Evolutionary conservation across 108 stramenopile genomes (phyloP).

Genomic region (Conticribra guillardii): DNA sequence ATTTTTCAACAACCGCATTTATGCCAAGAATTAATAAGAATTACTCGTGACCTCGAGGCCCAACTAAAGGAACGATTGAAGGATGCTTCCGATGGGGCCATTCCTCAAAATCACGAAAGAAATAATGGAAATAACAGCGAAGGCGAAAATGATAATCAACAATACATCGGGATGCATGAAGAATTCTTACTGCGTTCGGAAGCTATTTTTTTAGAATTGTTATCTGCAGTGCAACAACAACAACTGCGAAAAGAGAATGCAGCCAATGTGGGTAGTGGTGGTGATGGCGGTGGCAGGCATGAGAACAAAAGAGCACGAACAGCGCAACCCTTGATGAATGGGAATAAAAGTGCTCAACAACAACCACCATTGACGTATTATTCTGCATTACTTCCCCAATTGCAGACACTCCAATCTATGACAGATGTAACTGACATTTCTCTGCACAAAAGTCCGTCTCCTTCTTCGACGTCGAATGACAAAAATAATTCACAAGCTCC

Average conservation of each 20-base stretch:
- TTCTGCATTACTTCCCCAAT: conserved; percentile 31
- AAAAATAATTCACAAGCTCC: conserved; percentile 8
- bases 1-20: conserved; percentile 13
- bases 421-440: conserved; percentile 42
- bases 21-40: conserved; percentile 34
- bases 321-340: neutral
- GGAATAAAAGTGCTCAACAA: neutral
- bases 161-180: conserved; percentile 23
- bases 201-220: conserved; percentile 40
- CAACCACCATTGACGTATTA: conserved; percentile 46
- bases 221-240: conserved; percentile 42
- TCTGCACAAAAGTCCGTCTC: conserved; percentile 16
- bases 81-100: conserved; percentile 46
- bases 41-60: conserved; percentile 18
- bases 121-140: neutral
- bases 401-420: conserved; percentile 28
- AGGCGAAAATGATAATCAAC: neutral
- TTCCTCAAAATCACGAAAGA: neutral
- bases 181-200: conserved; percentile 45
- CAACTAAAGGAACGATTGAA: conserved; percentile 43
- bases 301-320: conserved; percentile 6
- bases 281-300: neutral
- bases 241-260: conserved; percentile 35
- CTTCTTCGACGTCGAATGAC: neutral
- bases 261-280: too few species aligned